Conservation (phyloP, 257 asterid species). For the Solanum chmielewskii region DNA sequence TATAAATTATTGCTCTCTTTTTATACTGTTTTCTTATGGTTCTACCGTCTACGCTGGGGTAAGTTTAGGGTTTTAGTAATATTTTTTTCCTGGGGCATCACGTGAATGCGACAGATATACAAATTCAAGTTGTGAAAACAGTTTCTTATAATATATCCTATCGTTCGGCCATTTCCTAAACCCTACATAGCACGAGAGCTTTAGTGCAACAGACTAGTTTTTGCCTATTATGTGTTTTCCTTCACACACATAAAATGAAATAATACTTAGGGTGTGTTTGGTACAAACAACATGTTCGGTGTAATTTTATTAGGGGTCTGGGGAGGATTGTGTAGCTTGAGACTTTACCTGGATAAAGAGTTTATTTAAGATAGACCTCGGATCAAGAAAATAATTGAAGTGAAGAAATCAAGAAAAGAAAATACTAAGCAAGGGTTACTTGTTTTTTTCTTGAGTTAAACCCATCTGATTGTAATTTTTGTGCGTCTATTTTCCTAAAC, state of each 20-base stretch:
- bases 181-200: no score
- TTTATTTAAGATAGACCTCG: not conserved
- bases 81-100: not conserved
- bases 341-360: not conserved
- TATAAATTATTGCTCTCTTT: not conserved
- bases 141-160: no score
- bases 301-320: no score
- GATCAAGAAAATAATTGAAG: not conserved
- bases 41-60: not conserved
- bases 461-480: not conserved
- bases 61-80: not conserved
- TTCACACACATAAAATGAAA: no score
- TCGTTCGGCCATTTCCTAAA: no score
- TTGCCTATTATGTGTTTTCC: no score
- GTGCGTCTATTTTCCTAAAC: not conserved
- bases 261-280: not conserved
- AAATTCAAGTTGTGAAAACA: no score
- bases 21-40: not conserved
- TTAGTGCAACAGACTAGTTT: no score
- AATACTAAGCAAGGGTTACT: not conserved
- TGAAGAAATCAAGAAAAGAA: not conserved
- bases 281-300: not conserved
- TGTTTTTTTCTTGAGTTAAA: not conserved
- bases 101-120: no score
- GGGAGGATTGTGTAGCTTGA: not conserved